phyloP scores from a whole-genome alignment of 257 asterid species.

The Solanum gracilifrons region DNA sequence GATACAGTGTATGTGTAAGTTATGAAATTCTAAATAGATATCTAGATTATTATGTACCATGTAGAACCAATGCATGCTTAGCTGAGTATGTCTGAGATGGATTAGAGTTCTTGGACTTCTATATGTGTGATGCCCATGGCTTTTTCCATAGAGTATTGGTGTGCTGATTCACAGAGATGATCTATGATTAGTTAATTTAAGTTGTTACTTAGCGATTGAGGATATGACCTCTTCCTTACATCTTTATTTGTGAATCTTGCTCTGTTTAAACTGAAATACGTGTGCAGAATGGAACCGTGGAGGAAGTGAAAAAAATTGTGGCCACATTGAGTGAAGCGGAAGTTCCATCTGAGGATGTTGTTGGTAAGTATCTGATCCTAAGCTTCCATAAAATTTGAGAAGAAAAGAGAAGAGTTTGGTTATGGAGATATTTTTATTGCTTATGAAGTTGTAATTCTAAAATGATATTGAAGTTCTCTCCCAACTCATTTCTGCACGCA shows the following conservation, averaged over 20 bases:
- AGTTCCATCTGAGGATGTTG: conserved; percentile 35
- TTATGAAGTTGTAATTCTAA: background rate
- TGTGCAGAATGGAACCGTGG: conserved; percentile 21
- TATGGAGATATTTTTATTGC: background rate
- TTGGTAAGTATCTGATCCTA: conserved; percentile 9
- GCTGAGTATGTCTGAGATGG: background rate
- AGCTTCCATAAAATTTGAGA: background rate
- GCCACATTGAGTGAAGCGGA: conserved; percentile 26
- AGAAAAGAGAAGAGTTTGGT: background rate
- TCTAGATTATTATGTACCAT: background rate
- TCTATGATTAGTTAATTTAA: background rate
- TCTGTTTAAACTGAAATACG: background rate
- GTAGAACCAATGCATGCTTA: background rate
- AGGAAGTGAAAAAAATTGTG: conserved; percentile 28
- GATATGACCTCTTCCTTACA: background rate
- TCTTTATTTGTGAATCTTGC: background rate
- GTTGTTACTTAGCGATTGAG: background rate
- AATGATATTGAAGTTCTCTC: background rate
- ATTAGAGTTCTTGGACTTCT: background rate
- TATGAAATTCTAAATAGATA: background rate
- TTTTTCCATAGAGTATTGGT: background rate
- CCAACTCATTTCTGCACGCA: background rate
- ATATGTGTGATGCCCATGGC: background rate
- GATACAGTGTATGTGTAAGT: background rate
- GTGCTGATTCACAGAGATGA: background rate